phyloP scores from a whole-genome alignment of 2,329 filamentous ascomycete species.

The Cryoendolithus antarcticus region DNA sequence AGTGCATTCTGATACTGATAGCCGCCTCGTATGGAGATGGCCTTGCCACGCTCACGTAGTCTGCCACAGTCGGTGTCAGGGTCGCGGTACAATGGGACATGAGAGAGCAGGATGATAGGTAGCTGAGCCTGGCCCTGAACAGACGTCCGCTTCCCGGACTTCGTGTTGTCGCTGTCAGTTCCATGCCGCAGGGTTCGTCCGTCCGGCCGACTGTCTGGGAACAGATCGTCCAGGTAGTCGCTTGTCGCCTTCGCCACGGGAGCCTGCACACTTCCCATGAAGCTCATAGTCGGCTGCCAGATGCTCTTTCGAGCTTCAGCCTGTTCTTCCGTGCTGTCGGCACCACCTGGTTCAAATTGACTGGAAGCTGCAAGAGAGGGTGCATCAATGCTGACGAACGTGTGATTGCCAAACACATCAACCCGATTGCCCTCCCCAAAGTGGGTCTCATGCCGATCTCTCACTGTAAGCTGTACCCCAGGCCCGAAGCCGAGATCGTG shows the following conservation, averaged over 20 bases:
- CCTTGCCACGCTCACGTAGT: slow-evolving; percentile 71
- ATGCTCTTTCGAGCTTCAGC: slow-evolving; percentile 33
- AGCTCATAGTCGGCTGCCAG: slow-evolving; percentile 64
- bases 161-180: too few relatives aligned
- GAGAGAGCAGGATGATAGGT: slow-evolving; percentile 78
- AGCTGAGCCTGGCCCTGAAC: slow-evolving; percentile 40
- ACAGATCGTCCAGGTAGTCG: slow-evolving; percentile 43
- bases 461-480: slow-evolving; percentile 67
- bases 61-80: slow-evolving; percentile 81
- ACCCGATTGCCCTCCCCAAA: slow-evolving; percentile 89
- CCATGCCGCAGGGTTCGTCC: too few relatives aligned
- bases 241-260: slow-evolving; percentile 56
- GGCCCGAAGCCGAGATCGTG: slow-evolving; percentile 88
- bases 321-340: slow-evolving; percentile 37
- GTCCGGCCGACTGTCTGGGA: too few relatives aligned
- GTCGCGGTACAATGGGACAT: slow-evolving; percentile 77
- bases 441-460: slow-evolving; percentile 71
- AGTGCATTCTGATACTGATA: slow-evolving; percentile 98
- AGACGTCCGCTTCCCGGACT: not conserved
- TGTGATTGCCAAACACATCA: slow-evolving; percentile 88
- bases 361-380: slow-evolving; percentile 72
- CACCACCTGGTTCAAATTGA: slow-evolving; percentile 41
- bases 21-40: slow-evolving; percentile 63
- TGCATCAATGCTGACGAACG: slow-evolving; percentile 81
- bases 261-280: slow-evolving; percentile 54